Conservation (phyloP, 2,329 filamentous ascomycete genomes). For the Metarhizium rileyi region DNA sequence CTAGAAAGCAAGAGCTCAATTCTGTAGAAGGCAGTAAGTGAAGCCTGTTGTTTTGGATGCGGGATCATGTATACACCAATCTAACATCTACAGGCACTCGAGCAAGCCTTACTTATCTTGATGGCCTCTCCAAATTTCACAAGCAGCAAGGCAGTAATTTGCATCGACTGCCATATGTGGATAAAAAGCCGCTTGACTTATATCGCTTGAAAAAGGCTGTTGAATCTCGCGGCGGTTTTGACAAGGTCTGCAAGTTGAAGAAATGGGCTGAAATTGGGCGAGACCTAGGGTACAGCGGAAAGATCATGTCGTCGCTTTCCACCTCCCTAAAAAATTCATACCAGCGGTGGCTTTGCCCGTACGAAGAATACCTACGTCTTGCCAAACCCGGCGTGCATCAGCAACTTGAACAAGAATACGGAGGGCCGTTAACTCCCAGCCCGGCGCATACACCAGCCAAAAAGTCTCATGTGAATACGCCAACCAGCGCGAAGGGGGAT, state of each 20-base stretch:
- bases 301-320: conserved; percentile 98
- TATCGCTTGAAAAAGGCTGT: conserved; percentile 97
- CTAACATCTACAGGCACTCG: conserved; percentile 57
- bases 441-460: conserved; percentile 62
- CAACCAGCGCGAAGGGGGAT: conserved; percentile 47
- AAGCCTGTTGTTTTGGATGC: not conserved
- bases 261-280: conserved; percentile 99
- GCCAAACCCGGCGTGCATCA: conserved; percentile 96
- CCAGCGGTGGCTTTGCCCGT: conserved; percentile 91
- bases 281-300: conserved; percentile 94
- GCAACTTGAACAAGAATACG: conserved; percentile 85
- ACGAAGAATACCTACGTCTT: conserved; percentile 84
- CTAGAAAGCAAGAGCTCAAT: conserved; percentile 91
- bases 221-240: conserved; percentile 87
- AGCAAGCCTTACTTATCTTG: conserved; percentile 90
- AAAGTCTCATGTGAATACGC: conserved; percentile 49
- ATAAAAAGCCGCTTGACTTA: conserved; percentile 91
- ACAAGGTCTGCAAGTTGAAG: conserved; percentile 92
- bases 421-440: conserved; percentile 77
- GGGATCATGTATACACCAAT: not conserved
- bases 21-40: conserved; percentile 91
- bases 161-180: conserved; percentile 89
- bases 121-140: conserved; percentile 91
- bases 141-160: conserved; percentile 92
- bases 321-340: conserved; percentile 98